Percentiles rank a stretch among this genome's conserved stretches.
phyloP scores from a whole-genome alignment of 1,139 yeast species.

The Sugiyamaella sp. region DNA sequence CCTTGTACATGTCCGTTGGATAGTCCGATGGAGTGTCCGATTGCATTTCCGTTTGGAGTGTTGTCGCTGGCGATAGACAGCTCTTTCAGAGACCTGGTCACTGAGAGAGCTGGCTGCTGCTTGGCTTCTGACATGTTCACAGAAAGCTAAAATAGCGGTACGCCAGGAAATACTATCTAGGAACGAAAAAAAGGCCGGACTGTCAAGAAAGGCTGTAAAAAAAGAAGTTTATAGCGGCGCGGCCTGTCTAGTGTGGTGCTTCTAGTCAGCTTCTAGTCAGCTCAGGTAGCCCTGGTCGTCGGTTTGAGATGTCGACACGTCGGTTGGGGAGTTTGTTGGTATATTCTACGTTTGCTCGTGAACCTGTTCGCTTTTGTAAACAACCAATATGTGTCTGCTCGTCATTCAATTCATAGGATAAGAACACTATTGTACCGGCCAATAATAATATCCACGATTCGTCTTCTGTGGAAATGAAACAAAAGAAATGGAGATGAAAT shows the following conservation, averaged over 20 bases:
- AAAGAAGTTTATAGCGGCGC: too few species aligned
- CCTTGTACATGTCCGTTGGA: too few species aligned
- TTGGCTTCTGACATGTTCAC: constrained; percentile 4
- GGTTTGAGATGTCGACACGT: not conserved
- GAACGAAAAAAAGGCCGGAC: not conserved
- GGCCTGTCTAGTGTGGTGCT: too few species aligned
- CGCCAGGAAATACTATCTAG: not conserved
- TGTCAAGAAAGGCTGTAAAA: too few species aligned
- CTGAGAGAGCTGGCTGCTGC: not conserved
- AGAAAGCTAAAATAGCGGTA: not conserved
- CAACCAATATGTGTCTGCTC: too few species aligned
- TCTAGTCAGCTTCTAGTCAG: too few species aligned
- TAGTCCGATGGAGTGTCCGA: too few species aligned
- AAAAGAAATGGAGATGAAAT: too few species aligned
- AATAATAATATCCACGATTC: not conserved
- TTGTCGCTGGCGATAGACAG: constrained; percentile 5
- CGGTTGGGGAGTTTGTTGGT: not conserved
- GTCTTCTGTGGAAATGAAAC: too few species aligned
- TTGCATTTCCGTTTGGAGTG: not conserved
- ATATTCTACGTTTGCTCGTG: not conserved
- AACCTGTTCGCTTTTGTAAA: too few species aligned
- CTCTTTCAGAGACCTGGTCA: constrained; percentile 6
- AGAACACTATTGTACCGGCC: not conserved
- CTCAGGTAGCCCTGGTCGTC: too few species aligned
- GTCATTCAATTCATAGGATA: not conserved